phyloP scores from a whole-genome alignment of 1,284 basidiomycete species.

The Puccinia polysora region DNA sequence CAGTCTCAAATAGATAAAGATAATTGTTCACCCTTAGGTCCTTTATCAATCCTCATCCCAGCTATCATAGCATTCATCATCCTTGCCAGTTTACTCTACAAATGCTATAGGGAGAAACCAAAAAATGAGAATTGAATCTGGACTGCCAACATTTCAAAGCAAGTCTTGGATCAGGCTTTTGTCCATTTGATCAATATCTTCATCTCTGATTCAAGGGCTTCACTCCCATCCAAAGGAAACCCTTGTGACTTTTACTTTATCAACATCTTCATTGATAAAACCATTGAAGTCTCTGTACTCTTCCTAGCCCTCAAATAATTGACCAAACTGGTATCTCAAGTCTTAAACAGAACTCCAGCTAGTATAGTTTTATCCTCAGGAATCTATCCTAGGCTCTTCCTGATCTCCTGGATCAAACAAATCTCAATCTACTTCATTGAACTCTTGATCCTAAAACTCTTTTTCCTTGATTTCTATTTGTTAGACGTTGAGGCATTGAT shows the following conservation, averaged over 20 bases:
- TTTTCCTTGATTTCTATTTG: constrained; percentile 71
- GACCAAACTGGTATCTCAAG: constrained; percentile 66
- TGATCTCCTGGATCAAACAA: constrained; percentile 72
- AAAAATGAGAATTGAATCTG: constrained; percentile 31
- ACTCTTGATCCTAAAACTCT: constrained; percentile 81
- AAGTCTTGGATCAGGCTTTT: constrained; percentile 83
- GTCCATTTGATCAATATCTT: constrained; percentile 81
- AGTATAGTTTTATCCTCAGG: constrained; percentile 18
- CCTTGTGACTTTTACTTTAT: constrained; percentile 67
- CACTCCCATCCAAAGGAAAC: constrained; percentile 21
- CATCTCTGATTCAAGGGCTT: constrained; percentile 53
- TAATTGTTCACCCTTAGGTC: constrained; percentile 12
- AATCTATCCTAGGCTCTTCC: too few species aligned
- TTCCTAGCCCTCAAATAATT: constrained; percentile 68
- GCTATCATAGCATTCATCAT: too few species aligned
- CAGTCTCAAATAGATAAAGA: constrained; percentile 1
- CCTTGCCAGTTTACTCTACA: too few species aligned
- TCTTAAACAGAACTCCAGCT: constrained; percentile 62
- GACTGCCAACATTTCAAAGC: constrained; percentile 58
- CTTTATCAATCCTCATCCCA: constrained; percentile 13
- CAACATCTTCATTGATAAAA: constrained; percentile 92
- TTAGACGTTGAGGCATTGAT: constrained; percentile 47
- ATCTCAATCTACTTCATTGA: constrained; percentile 78
- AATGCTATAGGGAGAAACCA: too few species aligned
- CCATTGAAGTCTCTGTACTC: constrained; percentile 78